phyloP scores from a whole-genome alignment of 2,329 filamentous ascomycete genomes.

The Fusarium nodosum region DNA sequence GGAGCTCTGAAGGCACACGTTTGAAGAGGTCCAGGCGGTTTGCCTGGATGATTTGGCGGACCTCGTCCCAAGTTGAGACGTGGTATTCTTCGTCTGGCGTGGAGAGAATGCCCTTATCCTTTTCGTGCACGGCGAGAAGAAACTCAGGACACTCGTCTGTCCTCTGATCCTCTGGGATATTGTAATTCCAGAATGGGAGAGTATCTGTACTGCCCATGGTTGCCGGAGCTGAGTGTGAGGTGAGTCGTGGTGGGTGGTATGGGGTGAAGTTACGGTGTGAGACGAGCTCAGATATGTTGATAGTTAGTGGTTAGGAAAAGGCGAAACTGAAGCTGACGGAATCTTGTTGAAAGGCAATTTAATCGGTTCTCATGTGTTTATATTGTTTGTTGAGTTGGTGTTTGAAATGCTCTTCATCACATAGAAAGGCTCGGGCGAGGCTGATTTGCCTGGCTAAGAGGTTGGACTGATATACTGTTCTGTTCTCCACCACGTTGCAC shows the following conservation, averaged over 20 bases:
- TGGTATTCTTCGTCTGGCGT: constrained; percentile 77
- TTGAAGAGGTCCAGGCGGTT: constrained; percentile 84
- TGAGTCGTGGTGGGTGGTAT: not conserved
- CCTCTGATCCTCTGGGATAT: constrained; percentile 74
- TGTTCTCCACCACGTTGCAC: constrained; percentile 25
- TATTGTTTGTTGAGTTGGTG: not conserved
- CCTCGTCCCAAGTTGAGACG: constrained; percentile 76
- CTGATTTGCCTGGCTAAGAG: not conserved
- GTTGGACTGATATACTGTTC: not conserved
- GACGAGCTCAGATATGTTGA: constrained; percentile 2
- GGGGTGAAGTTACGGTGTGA: constrained; percentile 35
- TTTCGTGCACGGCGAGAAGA: constrained; percentile 72
- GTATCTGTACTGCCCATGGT: constrained; percentile 56
- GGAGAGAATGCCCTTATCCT: constrained; percentile 77
- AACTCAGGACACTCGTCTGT: constrained; percentile 78
- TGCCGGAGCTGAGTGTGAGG: constrained; percentile 1
- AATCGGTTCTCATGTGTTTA: not conserved
- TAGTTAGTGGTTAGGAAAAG: not conserved
- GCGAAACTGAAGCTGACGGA: not conserved
- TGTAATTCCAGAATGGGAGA: constrained; percentile 84
- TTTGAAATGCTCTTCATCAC: constrained; percentile 1
- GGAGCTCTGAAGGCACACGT: constrained; percentile 80
- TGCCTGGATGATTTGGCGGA: constrained; percentile 69
- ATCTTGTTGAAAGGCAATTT: not conserved
- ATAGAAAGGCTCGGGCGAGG: constrained; percentile 8